A percentile compares a stretch with the other conserved stretches of the same genome.
Evolutionary conservation across 2,329 filamentous ascomycete genomes (phyloP).

Genomic region (Penicillium freii): DNA sequence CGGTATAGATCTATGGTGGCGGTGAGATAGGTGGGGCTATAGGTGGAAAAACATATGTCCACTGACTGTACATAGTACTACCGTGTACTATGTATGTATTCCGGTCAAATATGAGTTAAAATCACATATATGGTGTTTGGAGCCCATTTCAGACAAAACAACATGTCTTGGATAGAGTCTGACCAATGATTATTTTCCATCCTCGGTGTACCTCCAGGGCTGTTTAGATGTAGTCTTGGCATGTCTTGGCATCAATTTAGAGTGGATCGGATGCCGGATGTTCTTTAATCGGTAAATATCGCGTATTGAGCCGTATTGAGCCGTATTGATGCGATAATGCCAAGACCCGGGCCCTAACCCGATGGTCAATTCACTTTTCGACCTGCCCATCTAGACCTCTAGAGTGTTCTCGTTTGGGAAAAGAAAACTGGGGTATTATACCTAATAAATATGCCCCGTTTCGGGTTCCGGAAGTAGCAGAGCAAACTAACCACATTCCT

Average conservation of each 20-base stretch:
- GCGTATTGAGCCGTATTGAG: background rate
- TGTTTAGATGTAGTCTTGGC: background rate
- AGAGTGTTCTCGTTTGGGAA: background rate
- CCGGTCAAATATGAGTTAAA: background rate
- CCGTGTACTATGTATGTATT: background rate
- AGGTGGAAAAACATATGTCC: too few relatives aligned
- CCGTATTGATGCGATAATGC: background rate
- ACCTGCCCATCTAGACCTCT: background rate
- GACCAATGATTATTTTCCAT: background rate
- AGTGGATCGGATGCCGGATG: background rate
- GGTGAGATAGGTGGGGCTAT: too few relatives aligned
- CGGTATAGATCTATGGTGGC: too few relatives aligned
- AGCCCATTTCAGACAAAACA: background rate
- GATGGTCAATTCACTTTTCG: background rate
- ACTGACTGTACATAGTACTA: background rate
- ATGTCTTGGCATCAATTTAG: background rate
- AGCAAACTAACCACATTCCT: background rate
- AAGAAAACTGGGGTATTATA: background rate
- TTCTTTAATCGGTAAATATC: background rate
- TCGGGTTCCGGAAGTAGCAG: background rate
- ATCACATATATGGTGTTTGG: background rate
- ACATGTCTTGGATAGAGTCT: background rate
- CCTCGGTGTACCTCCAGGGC: background rate
- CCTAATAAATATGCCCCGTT: background rate
- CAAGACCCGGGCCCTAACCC: background rate